Conservation (phyloP, 2,329 filamentous ascomycete genomes). For the Clarireedia sp. region DNA sequence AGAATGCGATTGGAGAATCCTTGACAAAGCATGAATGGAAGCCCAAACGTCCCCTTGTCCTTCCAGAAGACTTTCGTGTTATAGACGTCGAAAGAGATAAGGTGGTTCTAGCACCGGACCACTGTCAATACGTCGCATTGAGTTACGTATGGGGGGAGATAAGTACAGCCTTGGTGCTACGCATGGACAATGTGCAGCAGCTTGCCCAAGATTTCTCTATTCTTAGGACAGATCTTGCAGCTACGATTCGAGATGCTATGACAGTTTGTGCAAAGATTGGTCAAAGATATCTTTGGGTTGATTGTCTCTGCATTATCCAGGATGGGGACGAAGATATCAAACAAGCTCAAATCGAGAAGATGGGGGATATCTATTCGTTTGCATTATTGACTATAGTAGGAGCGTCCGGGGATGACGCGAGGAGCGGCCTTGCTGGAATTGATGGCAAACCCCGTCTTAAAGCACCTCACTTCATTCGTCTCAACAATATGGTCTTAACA, state of each 20-base stretch:
- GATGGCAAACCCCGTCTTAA: background rate
- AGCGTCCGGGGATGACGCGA: background rate
- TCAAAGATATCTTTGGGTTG: background rate
- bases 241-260: background rate
- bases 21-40: background rate
- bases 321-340: background rate
- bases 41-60: background rate
- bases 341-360: background rate
- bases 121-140: slow-evolving; percentile 1
- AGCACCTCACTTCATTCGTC: background rate
- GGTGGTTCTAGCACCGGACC: background rate
- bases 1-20: background rate
- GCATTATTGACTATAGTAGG: background rate
- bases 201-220: background rate
- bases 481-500: background rate
- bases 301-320: slow-evolving; percentile 2
- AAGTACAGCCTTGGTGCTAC: background rate
- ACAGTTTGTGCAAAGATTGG: background rate
- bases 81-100: background rate
- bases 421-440: background rate
- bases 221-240: background rate
- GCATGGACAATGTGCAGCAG: background rate
- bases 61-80: background rate
- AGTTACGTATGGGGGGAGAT: slow-evolving; percentile 4
- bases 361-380: background rate